Evolutionary conservation across 257 asterid genomes (phyloP).

Genomic region (Salvia hispanica): DNA sequence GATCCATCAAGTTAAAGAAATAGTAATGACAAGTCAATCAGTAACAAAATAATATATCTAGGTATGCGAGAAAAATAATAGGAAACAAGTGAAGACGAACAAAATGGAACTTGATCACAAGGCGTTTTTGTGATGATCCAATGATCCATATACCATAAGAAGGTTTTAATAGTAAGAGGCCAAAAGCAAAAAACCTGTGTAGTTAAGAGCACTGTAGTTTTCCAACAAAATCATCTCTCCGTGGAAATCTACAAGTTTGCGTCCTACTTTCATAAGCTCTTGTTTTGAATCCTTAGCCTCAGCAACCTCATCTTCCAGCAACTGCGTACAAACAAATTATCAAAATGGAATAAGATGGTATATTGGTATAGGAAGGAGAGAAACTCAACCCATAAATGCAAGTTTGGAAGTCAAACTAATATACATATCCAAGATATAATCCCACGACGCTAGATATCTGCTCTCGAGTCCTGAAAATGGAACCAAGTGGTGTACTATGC

Average conservation of each 20-base stretch:
- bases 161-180: slow-evolving; percentile 5
- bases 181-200: slow-evolving; percentile 52
- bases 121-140: neutral
- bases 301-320: slow-evolving; percentile 57
- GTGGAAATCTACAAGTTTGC: slow-evolving; percentile 72
- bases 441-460: neutral
- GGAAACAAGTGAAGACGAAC: slow-evolving; percentile 17
- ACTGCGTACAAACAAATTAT: slow-evolving; percentile 37
- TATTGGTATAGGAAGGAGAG: slow-evolving; percentile 1
- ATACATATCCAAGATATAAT: slow-evolving; percentile 11
- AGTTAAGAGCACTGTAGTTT: slow-evolving; percentile 87
- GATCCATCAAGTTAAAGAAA: neutral
- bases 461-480: neutral
- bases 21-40: slow-evolving; percentile 8
- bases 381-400: slow-evolving; percentile 7
- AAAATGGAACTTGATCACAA: slow-evolving; percentile 9
- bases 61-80: neutral
- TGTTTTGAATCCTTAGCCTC: slow-evolving; percentile 45
- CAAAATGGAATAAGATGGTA: slow-evolving; percentile 15
- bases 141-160: slow-evolving; percentile 3
- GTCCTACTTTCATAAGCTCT: slow-evolving; percentile 61
- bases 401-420: neutral
- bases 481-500: neutral
- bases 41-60: neutral
- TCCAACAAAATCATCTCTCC: slow-evolving; percentile 88